Base-by-base conservation (phyloP, 2,329 filamentous ascomycete species). In the Aspergillus tanneri region DNA sequence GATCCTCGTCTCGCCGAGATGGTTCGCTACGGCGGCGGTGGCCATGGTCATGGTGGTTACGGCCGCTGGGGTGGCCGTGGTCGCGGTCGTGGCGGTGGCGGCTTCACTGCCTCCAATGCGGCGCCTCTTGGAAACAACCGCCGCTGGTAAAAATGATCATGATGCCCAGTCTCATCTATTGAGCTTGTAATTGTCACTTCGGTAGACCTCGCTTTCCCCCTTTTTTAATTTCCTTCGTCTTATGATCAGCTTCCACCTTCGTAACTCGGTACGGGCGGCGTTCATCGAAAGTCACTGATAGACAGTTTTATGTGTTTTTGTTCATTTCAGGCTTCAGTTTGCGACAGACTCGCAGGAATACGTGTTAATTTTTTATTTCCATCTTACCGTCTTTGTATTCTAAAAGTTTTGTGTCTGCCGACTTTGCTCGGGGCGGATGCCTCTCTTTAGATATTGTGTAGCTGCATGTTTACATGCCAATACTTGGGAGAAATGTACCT, bases 1-100 rank as follows among this genome's bases (percentile, higher is more conserved):
- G 93, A 97, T 66, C 93, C 93, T 67, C 87, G 90, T 72, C 86
- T 99, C 56, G 84, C 85, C 56, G 93, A 99, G 80, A 97, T 99
- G 93, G 85, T 84, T 61, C 88, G 93, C 72, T 97, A 91, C 69
- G 84, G 90, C 59, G 89, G 90, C 55, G 89, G 89, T 49, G 90
- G 90, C 45, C 83, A 86, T 56, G 83, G 87, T 59, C 70, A 77
- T 59, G 81, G 86, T 56, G 85, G 82, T 43, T 59, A 63, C 45
- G 61, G 62, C 38, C 58, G 61, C 49, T 75, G 82, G 59, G 77
- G 88, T 63, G 86, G 86, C 68, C 81, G 86, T 63, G 81, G 80
- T 57, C 76, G 80, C 58, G 78, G 83, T 54, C 68, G 76, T 67
- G 70, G 71, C 50, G 64, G 72, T 64, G 68, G 72, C 62, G 73